These are phyloP conservation scores for Clonostachys solani DNA, from an alignment of 2,329 filamentous ascomycete genomes.

Conservation along the genomic window DNA sequence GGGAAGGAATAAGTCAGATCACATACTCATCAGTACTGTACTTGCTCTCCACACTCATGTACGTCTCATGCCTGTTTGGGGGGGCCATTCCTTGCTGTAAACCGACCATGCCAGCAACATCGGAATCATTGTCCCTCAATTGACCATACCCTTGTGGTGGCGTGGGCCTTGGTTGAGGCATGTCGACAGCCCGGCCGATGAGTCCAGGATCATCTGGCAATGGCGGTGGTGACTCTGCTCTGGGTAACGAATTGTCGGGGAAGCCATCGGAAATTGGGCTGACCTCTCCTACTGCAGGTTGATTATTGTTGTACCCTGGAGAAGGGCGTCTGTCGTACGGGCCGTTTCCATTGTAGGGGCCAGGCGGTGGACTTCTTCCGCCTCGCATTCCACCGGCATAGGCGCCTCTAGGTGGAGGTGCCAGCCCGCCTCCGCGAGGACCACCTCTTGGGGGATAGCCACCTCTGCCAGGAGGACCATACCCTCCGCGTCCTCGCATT, in stretches of 20 bases:
- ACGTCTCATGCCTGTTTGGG: conserved; percentile 38
- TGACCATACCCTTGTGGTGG: conserved; percentile 29
- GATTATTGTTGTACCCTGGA: conserved; percentile 28
- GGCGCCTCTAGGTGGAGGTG: conserved; percentile 20
- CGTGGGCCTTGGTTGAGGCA: conserved; percentile 23
- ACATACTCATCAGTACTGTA: conserved; percentile 70
- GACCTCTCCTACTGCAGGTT: conserved; percentile 12
- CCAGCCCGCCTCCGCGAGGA: conserved; percentile 19
- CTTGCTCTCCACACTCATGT: conserved; percentile 63
- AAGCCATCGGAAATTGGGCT: conserved; percentile 25
- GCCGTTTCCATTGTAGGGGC: conserved; percentile 34
- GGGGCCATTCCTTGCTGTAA: conserved; percentile 53
- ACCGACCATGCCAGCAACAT: conserved; percentile 70
- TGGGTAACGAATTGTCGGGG: conserved; percentile 36
- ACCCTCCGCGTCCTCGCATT: conserved; percentile 33
- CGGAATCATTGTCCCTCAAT: conserved; percentile 61
- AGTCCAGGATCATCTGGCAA: conserved; percentile 38
- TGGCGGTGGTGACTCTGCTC: conserved; percentile 62
- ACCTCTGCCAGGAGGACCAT: conserved; percentile 33
- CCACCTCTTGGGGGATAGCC: conserved; percentile 37
- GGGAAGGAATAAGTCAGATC: not conserved
- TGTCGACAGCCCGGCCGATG: conserved; percentile 14
- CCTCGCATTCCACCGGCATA: conserved; percentile 22
- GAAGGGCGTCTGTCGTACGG: conserved; percentile 31
- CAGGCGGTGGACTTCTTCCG: conserved; percentile 26